These are phyloP conservation scores for Wolfiporia cocos DNA, from an alignment of 1,284 basidiomycete genomes.

Conservation along the genomic window DNA sequence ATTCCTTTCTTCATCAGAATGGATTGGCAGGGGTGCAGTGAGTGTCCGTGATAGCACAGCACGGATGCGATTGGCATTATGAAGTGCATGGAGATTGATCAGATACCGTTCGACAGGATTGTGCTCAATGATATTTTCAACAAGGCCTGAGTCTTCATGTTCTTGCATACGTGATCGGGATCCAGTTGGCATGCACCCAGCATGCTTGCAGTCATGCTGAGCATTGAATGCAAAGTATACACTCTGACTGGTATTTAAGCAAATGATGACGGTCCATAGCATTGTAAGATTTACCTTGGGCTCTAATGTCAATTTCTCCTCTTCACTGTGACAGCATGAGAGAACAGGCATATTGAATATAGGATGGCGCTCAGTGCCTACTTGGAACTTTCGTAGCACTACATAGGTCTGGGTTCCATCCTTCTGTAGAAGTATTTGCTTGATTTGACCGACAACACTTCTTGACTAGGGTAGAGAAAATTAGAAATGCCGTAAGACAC, in stretches of 20 bases:
- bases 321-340: too few relatives aligned
- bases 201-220: constrained; percentile 23
- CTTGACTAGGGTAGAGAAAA: too few relatives aligned
- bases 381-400: background rate
- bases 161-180: background rate
- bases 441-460: too few relatives aligned
- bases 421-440: too few relatives aligned
- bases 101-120: background rate
- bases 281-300: constrained; percentile 6
- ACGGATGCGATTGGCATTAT: background rate
- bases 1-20: background rate
- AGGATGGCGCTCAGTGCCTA: background rate
- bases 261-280: constrained; percentile 10
- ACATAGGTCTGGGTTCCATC: background rate
- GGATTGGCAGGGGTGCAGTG: background rate
- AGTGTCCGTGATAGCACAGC: background rate
- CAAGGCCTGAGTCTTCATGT: constrained; percentile 1
- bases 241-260: constrained; percentile 18
- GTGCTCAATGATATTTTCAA: background rate
- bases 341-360: background rate
- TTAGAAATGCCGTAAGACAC: too few relatives aligned
- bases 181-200: background rate
- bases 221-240: constrained; percentile 25
- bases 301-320: background rate
- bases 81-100: background rate